These are phyloP conservation scores for Mortierella sp. DNA, from an alignment of 371 early-diverging fungal genomes.

Conservation along the genomic window DNA sequence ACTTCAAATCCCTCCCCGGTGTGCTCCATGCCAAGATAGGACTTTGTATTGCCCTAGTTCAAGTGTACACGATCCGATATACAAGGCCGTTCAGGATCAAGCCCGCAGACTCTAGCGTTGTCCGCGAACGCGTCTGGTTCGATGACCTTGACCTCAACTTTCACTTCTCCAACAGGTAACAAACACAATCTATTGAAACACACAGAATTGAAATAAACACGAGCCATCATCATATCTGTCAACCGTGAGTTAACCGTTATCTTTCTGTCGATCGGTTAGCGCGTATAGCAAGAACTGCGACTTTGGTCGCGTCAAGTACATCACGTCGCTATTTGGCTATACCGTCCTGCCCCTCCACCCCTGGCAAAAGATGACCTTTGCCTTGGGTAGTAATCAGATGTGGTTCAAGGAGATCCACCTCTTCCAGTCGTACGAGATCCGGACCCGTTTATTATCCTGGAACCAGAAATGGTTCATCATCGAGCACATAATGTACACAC, in stretches of 20 bases:
- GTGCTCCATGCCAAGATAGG: conserved; percentile 55
- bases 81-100: conserved; percentile 45
- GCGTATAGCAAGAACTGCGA: conserved; percentile 57
- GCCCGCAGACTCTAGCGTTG: conserved; percentile 49
- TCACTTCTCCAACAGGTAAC: conserved; percentile 57
- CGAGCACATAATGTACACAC: conserved; percentile 47
- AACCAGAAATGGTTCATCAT: conserved; percentile 56
- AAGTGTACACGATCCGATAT: conserved; percentile 45
- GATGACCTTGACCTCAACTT: conserved; percentile 55
- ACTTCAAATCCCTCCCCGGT: conserved; percentile 55
- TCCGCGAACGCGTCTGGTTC: conserved; percentile 54
- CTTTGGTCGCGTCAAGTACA: conserved; percentile 48
- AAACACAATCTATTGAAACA: not conserved
- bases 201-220: not conserved
- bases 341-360: conserved; percentile 50
- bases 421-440: conserved; percentile 56
- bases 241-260: too few species aligned
- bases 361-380: conserved; percentile 40
- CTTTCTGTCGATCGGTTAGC: conserved; percentile 19
- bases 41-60: conserved; percentile 39
- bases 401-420: conserved; percentile 52
- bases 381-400: conserved; percentile 47
- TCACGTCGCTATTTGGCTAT: conserved; percentile 49
- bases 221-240: too few species aligned
- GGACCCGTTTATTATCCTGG: conserved; percentile 50